Conservation (phyloP, 768 basidiomycete species). For the Podaxis sp. region DNA sequence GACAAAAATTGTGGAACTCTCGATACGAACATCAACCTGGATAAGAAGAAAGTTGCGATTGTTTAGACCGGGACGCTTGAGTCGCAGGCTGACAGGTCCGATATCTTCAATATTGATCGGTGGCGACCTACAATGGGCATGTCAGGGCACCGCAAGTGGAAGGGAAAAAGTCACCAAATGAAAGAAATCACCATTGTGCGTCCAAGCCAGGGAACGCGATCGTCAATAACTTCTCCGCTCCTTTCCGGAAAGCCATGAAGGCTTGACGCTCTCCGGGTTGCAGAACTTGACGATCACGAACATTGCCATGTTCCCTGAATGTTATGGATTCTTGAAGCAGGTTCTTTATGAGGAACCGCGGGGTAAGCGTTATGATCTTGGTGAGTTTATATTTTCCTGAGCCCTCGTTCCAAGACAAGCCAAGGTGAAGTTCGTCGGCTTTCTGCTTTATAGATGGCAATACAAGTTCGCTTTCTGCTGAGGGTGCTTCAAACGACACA, state of each 20-base stretch:
- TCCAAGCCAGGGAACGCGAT: slow-evolving; percentile 86
- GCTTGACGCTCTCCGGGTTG: slow-evolving; percentile 67
- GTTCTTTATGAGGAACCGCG: slow-evolving; percentile 90
- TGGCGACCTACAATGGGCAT: slow-evolving; percentile 63
- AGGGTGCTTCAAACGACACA: slow-evolving; percentile 89
- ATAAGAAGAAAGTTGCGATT: slow-evolving; percentile 51
- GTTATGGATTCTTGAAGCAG: slow-evolving; percentile 63
- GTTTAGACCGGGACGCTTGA: slow-evolving; percentile 41
- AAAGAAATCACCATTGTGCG: slow-evolving; percentile 63
- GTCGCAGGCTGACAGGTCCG: slow-evolving; percentile 74
- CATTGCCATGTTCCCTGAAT: slow-evolving; percentile 82
- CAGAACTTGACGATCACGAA: slow-evolving; percentile 57
- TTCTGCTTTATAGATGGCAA: slow-evolving; percentile 62
- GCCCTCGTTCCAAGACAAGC: slow-evolving; percentile 90
- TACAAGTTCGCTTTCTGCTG: slow-evolving; percentile 83
- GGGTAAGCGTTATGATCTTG: slow-evolving; percentile 89
- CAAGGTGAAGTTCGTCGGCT: slow-evolving; percentile 72
- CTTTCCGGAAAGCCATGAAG: slow-evolving; percentile 63
- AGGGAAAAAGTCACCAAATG: background rate
- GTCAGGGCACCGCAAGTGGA: slow-evolving; percentile 7
- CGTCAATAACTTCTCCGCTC: slow-evolving; percentile 73
- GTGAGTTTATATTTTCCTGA: slow-evolving; percentile 96
- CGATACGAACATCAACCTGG: slow-evolving; percentile 74
- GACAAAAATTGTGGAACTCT: slow-evolving; percentile 90
- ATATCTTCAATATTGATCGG: slow-evolving; percentile 92